These are phyloP conservation scores for Royoungia palumana DNA, from an alignment of 768 basidiomycete species.

Conservation along the genomic window DNA sequence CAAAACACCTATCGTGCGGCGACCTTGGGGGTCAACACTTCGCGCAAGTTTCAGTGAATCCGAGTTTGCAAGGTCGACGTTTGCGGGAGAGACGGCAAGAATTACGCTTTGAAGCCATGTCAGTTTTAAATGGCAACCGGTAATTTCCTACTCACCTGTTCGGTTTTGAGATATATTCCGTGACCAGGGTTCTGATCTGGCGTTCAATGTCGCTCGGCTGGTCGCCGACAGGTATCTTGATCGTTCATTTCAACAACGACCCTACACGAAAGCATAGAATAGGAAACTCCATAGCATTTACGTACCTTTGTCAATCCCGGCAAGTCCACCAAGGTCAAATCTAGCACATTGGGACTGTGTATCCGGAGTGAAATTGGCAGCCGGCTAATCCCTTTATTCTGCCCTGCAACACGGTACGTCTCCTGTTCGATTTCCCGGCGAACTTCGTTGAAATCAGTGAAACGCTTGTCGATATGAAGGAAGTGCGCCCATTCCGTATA, in stretches of 20 bases:
- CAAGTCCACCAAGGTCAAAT: conserved; percentile 93
- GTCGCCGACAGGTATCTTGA: conserved; percentile 89
- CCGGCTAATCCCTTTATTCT: conserved; percentile 98
- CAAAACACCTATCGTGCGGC: conserved; percentile 93
- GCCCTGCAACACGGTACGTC: conserved; percentile 94
- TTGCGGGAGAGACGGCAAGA: conserved; percentile 94
- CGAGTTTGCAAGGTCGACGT: conserved; percentile 98
- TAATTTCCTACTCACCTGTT: conserved; percentile 63
- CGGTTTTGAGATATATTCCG: conserved; percentile 94
- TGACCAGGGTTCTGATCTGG: conserved; percentile 91
- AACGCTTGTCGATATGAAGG: conserved; percentile 92
- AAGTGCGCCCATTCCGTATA: conserved; percentile 95
- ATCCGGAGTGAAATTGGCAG: conserved; percentile 93
- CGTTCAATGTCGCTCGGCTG: conserved; percentile 98
- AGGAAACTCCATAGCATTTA: background rate
- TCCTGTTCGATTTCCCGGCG: conserved; percentile 97
- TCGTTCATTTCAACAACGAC: background rate
- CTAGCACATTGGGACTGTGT: conserved; percentile 92
- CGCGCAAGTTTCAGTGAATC: conserved; percentile 97
- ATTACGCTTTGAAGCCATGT: conserved; percentile 64
- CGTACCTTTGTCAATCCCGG: conserved; percentile 93
- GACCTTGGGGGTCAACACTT: conserved; percentile 91
- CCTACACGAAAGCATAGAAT: too few species aligned
- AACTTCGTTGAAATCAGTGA: conserved; percentile 94
- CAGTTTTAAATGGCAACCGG: background rate